Percentiles rank a stretch among this genome's conserved stretches.
phyloP scores from a whole-genome alignment of 2,329 filamentous ascomycete genomes.

The Metarhizium humberi region DNA sequence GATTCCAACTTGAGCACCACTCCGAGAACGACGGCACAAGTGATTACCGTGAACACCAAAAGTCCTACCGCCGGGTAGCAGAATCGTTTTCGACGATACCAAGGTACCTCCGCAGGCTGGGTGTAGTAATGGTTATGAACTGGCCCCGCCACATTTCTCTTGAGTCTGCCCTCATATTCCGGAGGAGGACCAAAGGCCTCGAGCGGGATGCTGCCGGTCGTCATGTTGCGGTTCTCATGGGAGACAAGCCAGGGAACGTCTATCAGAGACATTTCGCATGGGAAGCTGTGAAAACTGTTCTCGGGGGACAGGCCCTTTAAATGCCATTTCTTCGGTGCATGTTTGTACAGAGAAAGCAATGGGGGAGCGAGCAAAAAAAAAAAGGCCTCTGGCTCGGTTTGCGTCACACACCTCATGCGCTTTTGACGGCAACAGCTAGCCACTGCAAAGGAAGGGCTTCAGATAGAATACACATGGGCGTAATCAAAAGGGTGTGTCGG shows the following conservation, averaged over 20 bases:
- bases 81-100: constrained; percentile 10
- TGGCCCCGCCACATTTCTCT: not conserved
- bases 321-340: not conserved
- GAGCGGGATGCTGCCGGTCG: not conserved
- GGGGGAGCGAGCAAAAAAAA: too few relatives aligned
- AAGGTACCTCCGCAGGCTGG: not conserved
- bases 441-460: not conserved
- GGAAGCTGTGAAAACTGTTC: not conserved
- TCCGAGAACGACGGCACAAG: constrained; percentile 6
- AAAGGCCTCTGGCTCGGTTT: not conserved
- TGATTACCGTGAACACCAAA: constrained; percentile 4
- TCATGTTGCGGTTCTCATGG: not conserved
- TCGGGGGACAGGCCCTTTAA: not conserved
- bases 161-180: not conserved
- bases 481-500: too few relatives aligned
- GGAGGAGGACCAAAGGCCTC: not conserved
- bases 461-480: too few relatives aligned
- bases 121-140: constrained; percentile 12
- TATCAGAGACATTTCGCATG: not conserved
- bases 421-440: not conserved
- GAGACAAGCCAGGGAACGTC: constrained; percentile 1
- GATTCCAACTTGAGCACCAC: constrained; percentile 10
- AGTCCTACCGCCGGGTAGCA: constrained; percentile 5
- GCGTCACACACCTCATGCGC: constrained; percentile 1
- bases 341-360: too few relatives aligned